Evolutionary conservation across 129 eudicot genomes (phyloP), one percentile per base, ranked within the genome.

Genomic region (Flaveria trinervia): DNA sequence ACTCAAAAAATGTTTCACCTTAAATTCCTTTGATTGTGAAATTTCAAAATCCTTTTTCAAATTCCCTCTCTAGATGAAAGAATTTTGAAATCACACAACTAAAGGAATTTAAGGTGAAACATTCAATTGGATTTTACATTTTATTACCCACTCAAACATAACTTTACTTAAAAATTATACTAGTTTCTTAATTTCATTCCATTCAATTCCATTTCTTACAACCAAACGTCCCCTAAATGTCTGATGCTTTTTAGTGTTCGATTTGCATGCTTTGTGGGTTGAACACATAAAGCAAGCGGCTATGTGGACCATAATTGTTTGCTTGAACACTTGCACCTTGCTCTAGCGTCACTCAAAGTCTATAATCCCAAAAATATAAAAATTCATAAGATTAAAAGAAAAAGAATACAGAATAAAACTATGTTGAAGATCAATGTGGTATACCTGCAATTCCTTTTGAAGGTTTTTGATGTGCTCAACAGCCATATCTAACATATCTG

Each of bases 401-500:
- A 41, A 18, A 49, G 26, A 65, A n/a, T n/a, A 33, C 17, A 39
- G 5, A 4, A 64, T 17, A 60, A 33, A 65, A 65, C 3, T 65
- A 56, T 6, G 26, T 15, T 9, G 12, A 70, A 25, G 26, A 17
- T 56, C 46, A n/a, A 54, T 39, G 79, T 48, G 52, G 64, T 30
- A 60, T 79, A 89, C 97, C 89, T 89, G 82, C 17, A 92, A 88
- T 84, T 95, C 92, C 49, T 86, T 89, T 79, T 95, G 92, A 75
- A 95, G 96, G 83, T 88, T 89, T 85, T 95, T 95, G 75, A 92
- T 95, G 90, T 84, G 88, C 59, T 88, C 97, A 74, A 95, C 94
- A 43, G 97, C 96, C 96, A 88, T 76, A 85, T 89, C 99, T 71
- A 95, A 78, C 99, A 91, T 95, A 75, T 91, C 97, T 78, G 96